These are phyloP conservation scores for Carex pumila DNA, from an alignment of 176 grass and related monocot genomes.

Conservation along the genomic window DNA sequence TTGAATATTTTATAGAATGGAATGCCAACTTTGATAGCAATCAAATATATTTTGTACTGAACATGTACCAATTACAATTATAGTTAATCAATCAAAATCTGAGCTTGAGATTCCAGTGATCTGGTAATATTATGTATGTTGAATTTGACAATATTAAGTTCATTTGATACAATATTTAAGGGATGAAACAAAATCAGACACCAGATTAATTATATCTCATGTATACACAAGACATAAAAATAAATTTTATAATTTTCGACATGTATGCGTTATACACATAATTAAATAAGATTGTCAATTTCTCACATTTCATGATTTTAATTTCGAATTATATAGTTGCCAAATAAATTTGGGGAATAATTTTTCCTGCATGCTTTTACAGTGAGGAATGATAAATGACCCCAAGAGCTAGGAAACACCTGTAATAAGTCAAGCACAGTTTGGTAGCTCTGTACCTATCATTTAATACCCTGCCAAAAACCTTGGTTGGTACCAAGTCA, in stretches of 20 bases:
- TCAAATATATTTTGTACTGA: neutral
- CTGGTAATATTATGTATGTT: neutral
- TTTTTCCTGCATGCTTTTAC: neutral
- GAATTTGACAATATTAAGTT: neutral
- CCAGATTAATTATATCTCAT: neutral
- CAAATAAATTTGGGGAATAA: neutral
- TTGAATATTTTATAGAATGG: neutral
- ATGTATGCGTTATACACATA: neutral
- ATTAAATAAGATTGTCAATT: neutral
- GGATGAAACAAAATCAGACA: neutral
- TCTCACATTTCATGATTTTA: neutral
- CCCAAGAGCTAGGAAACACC: neutral
- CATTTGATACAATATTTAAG: neutral
- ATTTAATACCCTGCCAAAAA: constrained; percentile 17
- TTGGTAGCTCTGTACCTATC: constrained; percentile 17
- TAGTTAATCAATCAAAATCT: no score
- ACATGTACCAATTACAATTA: neutral
- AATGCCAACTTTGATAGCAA: neutral
- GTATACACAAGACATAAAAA: neutral
- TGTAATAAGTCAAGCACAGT: constrained; percentile 17
- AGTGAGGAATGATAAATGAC: constrained; percentile 9
- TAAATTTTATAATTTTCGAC: neutral
- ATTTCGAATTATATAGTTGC: neutral
- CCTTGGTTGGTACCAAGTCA: constrained; percentile 23
- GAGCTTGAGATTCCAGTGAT: neutral